These are phyloP conservation scores for Clonostachys sp. DNA, from an alignment of 2,329 filamentous ascomycete species.

Conservation along the genomic window DNA sequence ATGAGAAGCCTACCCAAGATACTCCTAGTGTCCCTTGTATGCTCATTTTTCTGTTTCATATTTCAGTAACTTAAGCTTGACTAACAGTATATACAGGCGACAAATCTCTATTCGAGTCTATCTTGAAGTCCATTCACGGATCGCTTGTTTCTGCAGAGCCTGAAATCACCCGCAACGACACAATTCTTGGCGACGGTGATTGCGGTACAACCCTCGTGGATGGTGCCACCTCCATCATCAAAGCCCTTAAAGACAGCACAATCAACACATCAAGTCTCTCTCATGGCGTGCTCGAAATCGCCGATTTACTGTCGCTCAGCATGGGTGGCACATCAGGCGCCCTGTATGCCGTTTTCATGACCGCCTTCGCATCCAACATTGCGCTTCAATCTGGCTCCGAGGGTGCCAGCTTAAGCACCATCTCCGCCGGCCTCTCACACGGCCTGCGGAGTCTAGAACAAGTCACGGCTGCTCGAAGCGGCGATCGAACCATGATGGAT, in stretches of 20 bases:
- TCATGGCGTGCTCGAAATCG: not conserved
- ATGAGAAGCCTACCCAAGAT: too few relatives aligned
- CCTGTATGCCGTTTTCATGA: not conserved
- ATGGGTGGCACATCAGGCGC: constrained; percentile 1
- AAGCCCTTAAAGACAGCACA: constrained; percentile 20
- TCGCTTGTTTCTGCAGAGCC: not conserved
- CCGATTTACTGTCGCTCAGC: not conserved
- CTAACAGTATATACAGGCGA: too few relatives aligned
- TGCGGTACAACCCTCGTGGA: not conserved
- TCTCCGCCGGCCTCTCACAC: not conserved
- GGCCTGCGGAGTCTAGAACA: constrained; percentile 52
- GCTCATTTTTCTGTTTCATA: too few relatives aligned
- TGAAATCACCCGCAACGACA: not conserved
- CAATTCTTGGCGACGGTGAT: not conserved
- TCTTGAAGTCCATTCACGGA: too few relatives aligned
- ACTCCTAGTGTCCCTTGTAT: too few relatives aligned
- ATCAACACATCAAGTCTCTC: not conserved
- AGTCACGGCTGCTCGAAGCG: constrained; percentile 31
- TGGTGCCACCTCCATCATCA: not conserved
- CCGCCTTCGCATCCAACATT: not conserved
- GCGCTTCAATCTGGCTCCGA: not conserved
- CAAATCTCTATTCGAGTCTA: too few relatives aligned
- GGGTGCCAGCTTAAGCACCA: not conserved
- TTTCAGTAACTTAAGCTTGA: too few relatives aligned
- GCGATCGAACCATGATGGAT: constrained; percentile 1